phyloP scores from a whole-genome alignment of 129 eudicot species.

The Centrapalus pauciflorus region DNA sequence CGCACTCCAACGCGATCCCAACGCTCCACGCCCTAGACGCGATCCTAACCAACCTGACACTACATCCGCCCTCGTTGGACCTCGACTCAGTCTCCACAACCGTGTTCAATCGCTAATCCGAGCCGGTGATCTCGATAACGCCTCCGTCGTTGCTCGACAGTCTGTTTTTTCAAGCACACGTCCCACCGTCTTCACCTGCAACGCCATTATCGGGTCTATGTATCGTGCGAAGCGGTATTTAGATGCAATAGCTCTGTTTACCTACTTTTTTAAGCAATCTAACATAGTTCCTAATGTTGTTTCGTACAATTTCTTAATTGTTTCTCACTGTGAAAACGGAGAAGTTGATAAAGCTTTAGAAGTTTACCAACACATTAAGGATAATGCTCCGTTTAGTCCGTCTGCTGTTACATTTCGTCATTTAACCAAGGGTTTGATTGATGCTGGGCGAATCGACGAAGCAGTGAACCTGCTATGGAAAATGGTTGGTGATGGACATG shows the following conservation, averaged over 20 bases:
- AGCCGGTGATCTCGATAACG: constrained; percentile 70
- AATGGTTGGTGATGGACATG: constrained; percentile 72
- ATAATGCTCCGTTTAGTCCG: constrained; percentile 73
- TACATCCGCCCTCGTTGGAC: constrained; percentile 67
- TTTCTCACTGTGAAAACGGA: constrained; percentile 53
- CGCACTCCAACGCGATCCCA: constrained; percentile 74
- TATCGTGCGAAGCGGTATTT: constrained; percentile 54
- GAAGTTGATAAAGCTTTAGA: constrained; percentile 62
- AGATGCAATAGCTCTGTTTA: constrained; percentile 65
- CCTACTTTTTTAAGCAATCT: constrained; percentile 64
- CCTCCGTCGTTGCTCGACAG: constrained; percentile 64
- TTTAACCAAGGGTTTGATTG: constrained; percentile 77
- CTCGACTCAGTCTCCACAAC: constrained; percentile 76
- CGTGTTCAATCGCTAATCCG: constrained; percentile 85
- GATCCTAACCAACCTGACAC: constrained; percentile 67
- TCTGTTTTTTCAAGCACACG: constrained; percentile 59
- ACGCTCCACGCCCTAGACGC: constrained; percentile 47
- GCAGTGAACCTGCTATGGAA: constrained; percentile 60
- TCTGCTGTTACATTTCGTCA: constrained; percentile 70
- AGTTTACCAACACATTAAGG: constrained; percentile 47
- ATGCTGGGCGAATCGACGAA: constrained; percentile 58
- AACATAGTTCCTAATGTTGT: constrained; percentile 72
- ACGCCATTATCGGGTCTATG: constrained; percentile 92
- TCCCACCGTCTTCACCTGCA: constrained; percentile 93
- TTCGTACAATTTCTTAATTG: constrained; percentile 59